phyloP scores from a whole-genome alignment of 768 basidiomycete genomes.

The Lactarius deliciosus region DNA sequence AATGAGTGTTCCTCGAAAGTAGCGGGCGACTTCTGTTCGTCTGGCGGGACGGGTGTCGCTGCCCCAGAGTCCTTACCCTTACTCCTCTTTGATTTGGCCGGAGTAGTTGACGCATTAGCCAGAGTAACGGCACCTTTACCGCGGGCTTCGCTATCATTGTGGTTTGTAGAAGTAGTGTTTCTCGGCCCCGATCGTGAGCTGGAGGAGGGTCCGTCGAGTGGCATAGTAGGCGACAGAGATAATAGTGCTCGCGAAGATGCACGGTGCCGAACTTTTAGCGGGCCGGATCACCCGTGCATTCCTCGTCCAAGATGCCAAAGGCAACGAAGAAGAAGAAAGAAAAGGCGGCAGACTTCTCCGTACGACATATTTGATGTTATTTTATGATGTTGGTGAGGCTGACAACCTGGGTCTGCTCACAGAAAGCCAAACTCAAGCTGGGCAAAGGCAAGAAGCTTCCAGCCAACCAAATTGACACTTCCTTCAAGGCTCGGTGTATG shows the following conservation, averaged over 20 bases:
- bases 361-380: conserved; percentile 35
- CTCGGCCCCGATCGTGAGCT: conserved; percentile 4
- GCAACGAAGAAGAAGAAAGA: conserved; percentile 83
- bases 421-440: conserved; percentile 97
- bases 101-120: neutral
- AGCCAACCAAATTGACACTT: conserved; percentile 89
- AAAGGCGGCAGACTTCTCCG: conserved; percentile 85
- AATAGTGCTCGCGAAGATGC: neutral
- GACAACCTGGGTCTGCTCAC: conserved; percentile 8
- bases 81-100: conserved; percentile 10
- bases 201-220: neutral
- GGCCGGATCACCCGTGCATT: conserved; percentile 6
- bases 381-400: neutral
- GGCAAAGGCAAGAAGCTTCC: conserved; percentile 88
- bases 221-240: conserved; percentile 11
- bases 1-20: conserved; percentile 11
- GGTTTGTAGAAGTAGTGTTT: neutral
- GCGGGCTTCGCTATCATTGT: neutral
- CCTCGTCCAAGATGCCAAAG: conserved; percentile 64
- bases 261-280: neutral
- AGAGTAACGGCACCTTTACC: neutral
- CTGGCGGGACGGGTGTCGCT: conserved; percentile 7
- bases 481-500: conserved; percentile 89
- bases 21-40: neutral
- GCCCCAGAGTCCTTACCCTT: conserved; percentile 14